A percentile compares a stretch with the other conserved stretches of the same genome.
Evolutionary conservation across 495 filamentous ascomycete genomes (phyloP).

Genomic region (Hypomontagnella submonticulosa): DNA sequence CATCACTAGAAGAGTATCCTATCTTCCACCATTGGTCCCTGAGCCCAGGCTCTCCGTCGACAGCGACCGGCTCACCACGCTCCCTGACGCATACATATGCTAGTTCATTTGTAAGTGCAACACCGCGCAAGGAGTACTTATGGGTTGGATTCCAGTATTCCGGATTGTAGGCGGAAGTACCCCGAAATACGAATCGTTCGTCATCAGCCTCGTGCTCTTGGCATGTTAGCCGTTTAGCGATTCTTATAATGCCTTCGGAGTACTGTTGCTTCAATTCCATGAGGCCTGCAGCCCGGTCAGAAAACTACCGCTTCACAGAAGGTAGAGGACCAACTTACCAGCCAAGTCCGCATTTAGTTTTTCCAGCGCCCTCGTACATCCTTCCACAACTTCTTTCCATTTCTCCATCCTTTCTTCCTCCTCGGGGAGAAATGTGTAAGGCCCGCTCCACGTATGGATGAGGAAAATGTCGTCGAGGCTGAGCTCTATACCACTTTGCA

Average conservation of each 20-base stretch:
- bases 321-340: constrained; percentile 21
- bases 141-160: constrained; percentile 53
- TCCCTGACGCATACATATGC: constrained; percentile 53
- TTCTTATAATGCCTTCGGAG: constrained; percentile 22
- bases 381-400: constrained; percentile 33
- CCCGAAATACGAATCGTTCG: constrained; percentile 43
- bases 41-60: constrained; percentile 19
- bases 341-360: constrained; percentile 21
- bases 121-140: constrained; percentile 55
- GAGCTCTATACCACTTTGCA: constrained; percentile 25
- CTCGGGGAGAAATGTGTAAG: constrained; percentile 34
- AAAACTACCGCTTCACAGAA: neutral
- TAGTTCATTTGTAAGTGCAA: constrained; percentile 49
- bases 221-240: constrained; percentile 51
- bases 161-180: constrained; percentile 35
- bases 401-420: constrained; percentile 37
- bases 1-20: constrained; percentile 42
- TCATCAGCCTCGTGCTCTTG: constrained; percentile 45
- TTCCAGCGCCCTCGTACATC: constrained; percentile 30
- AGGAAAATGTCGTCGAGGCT: constrained; percentile 42
- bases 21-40: constrained; percentile 59
- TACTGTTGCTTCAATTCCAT: constrained; percentile 31
- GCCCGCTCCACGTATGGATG: constrained; percentile 42
- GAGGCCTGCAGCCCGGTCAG: constrained; percentile 43
- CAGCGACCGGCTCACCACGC: constrained; percentile 36